Base-by-base conservation (phyloP, 441 rosid genomes). In the Pelargonium hybrid region DNA sequence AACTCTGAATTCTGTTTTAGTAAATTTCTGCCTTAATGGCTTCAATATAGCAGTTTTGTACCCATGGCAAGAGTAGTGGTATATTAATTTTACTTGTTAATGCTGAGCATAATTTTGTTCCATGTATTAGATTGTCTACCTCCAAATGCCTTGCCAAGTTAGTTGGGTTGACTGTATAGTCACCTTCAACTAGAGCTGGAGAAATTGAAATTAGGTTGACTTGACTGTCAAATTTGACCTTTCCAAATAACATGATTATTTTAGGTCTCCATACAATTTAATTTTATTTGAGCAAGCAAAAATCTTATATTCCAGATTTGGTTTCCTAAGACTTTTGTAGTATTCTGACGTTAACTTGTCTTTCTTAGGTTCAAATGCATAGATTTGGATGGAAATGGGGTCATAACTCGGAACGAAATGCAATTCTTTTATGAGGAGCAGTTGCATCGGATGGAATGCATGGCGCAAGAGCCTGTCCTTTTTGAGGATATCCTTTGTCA, bases 371-470 rank as follows among this genome's bases (percentile, higher is more conserved):
- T 87, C 78, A 86, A 78, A 73, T 88, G 88, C 76, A 79, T 88
- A 75, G 92, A 88, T 80, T 78, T 88, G 81, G 88, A 69, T 72
- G 88, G 82, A 70, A 84, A 88, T 75, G 92, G 87, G 73, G 76
- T 81, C 63, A 73, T 88, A 73, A 85, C 85, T 23, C 82, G 82
- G 37, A 85, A 84, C 73, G 92, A 88, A 72, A 65, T 88, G 86
- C 86, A 82, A 69, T 88, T 78, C 70, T 88, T 88, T 76, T 88
- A 82, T 4, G 88, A 85, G 75, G 90, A 86, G 80, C 92, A 88
- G 77, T 76, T 85, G 79, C 90, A 84, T 76, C 84, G 90, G 21
- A 86, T 88, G 92, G 89, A 85, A 71, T 86, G 92, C 81, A 83
- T 88, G 77, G 81, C 85, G 65, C 82, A 82, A 68, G 87, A 86